A percentile compares a stretch with the other conserved stretches of the same genome.
phyloP scores from a whole-genome alignment of 306 rosid genomes.

The Acacia crassicarpa region DNA sequence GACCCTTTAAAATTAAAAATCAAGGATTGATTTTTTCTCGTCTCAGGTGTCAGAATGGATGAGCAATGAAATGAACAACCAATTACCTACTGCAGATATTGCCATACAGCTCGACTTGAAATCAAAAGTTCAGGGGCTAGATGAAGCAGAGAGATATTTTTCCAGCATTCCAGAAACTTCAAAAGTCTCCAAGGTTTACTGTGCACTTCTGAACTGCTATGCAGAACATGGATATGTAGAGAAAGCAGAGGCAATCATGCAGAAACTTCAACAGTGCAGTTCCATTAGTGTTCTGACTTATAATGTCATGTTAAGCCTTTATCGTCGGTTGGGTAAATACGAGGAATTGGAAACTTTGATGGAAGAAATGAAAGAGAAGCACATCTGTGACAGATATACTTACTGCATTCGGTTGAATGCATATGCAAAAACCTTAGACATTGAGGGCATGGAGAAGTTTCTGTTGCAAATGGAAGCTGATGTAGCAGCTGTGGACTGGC shows the following conservation, averaged over 20 bases:
- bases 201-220: slow-evolving; percentile 58
- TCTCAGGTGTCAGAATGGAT: slow-evolving; percentile 54
- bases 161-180: slow-evolving; percentile 33
- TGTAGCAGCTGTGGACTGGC: slow-evolving; percentile 36
- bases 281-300: slow-evolving; percentile 30
- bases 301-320: slow-evolving; percentile 51
- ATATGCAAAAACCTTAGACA: slow-evolving; percentile 30
- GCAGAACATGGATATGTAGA: slow-evolving; percentile 40
- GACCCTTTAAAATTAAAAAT: neutral
- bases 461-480: slow-evolving; percentile 47
- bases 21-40: neutral
- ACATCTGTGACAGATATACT: slow-evolving; percentile 33
- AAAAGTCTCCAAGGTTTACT: slow-evolving; percentile 39
- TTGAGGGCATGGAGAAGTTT: slow-evolving; percentile 47
- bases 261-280: slow-evolving; percentile 44
- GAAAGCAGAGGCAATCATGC: slow-evolving; percentile 46
- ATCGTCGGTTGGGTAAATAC: slow-evolving; percentile 38
- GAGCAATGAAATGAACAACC: slow-evolving; percentile 29
- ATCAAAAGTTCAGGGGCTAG: slow-evolving; percentile 51
- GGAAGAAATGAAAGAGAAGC: slow-evolving; percentile 51
- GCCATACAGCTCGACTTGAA: slow-evolving; percentile 49
- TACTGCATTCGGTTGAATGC: slow-evolving; percentile 43
- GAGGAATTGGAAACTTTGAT: slow-evolving; percentile 38
- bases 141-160: slow-evolving; percentile 56
- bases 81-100: slow-evolving; percentile 32